Percentiles rank a stretch among this genome's conserved stretches.
Conservation (phyloP, 139 green algal genomes). For the Parachlorella kessleri region DNA sequence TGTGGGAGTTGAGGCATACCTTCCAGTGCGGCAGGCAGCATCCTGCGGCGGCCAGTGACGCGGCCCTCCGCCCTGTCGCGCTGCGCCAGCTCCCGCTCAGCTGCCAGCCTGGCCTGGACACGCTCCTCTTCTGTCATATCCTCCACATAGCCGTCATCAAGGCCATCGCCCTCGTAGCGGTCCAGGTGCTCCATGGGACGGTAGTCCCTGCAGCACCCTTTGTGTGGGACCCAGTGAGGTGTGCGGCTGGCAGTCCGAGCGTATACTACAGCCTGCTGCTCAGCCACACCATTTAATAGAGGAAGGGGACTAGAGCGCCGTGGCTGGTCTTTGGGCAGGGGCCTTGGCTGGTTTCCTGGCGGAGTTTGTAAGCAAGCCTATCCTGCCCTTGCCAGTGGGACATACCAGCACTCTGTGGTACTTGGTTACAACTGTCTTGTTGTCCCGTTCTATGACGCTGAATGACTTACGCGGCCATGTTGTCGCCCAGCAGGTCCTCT, state of each 20-base stretch:
- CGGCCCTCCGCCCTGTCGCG: constrained; percentile 54
- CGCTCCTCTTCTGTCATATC: constrained; percentile 63
- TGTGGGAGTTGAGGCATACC: constrained; percentile 27
- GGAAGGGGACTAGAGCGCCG: neutral
- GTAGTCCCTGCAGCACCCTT: constrained; percentile 92
- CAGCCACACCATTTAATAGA: too few species aligned
- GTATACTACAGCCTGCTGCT: too few species aligned
- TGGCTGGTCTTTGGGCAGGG: too few species aligned
- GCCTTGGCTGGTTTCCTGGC: too few species aligned
- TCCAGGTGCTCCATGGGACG: constrained; percentile 85
- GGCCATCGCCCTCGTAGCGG: constrained; percentile 83
- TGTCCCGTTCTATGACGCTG: too few species aligned
- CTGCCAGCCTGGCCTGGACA: constrained; percentile 59
- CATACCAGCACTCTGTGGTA: too few species aligned
- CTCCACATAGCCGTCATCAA: constrained; percentile 75
- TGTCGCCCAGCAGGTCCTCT: constrained; percentile 91
- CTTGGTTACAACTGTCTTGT: too few species aligned
- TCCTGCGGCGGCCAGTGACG: constrained; percentile 31
- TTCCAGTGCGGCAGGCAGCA: constrained; percentile 64
- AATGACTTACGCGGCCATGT: constrained; percentile 75
- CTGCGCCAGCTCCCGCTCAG: constrained; percentile 78
- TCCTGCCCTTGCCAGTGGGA: too few species aligned
- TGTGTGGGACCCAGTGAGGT: too few species aligned
- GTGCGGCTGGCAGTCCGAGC: too few species aligned
- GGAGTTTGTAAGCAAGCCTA: too few species aligned